Percentiles rank a stretch among this genome's conserved stretches.
Evolutionary conservation across 108 stramenopile genomes (phyloP).

Genomic region (Ochromonas danica): DNA sequence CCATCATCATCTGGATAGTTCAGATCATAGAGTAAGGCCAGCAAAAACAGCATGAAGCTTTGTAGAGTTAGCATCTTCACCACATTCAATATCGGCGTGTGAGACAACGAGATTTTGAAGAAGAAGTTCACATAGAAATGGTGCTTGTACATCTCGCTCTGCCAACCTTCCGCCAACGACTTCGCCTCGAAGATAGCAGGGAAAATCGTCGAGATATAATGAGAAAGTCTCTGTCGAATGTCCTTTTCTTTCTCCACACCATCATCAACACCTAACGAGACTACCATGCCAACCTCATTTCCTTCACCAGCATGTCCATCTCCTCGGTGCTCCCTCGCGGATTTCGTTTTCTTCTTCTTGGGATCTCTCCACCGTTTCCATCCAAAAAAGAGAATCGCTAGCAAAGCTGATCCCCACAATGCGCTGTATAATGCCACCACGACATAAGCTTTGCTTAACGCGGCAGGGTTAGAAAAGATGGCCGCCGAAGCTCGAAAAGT

Average conservation of each 20-base stretch:
- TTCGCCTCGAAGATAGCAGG: background rate
- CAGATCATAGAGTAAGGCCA: constrained; percentile 23
- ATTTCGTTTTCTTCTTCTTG: background rate
- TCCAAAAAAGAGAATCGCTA: background rate
- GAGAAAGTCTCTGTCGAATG: background rate
- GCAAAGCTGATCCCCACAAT: background rate
- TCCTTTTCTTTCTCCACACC: background rate
- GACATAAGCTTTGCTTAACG: background rate
- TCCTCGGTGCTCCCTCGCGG: background rate
- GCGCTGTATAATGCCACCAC: too few relatives aligned
- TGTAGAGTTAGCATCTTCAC: background rate
- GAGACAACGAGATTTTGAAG: background rate
- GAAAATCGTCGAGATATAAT: background rate
- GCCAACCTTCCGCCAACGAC: background rate
- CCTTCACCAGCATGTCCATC: background rate
- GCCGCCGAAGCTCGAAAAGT: background rate
- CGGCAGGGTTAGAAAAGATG: background rate
- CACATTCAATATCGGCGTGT: background rate
- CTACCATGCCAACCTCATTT: too few relatives aligned
- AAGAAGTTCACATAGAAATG: background rate
- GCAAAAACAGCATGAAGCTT: background rate
- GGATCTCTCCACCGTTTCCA: background rate
- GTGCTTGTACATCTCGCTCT: constrained; percentile 19
- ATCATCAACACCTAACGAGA: too few relatives aligned
- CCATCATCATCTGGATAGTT: constrained; percentile 11